A percentile compares a stretch with the other conserved stretches of the same genome.
Evolutionary conservation across 176 grass and related monocot species (phyloP).

Genomic region (Cymbopogon citratus): DNA sequence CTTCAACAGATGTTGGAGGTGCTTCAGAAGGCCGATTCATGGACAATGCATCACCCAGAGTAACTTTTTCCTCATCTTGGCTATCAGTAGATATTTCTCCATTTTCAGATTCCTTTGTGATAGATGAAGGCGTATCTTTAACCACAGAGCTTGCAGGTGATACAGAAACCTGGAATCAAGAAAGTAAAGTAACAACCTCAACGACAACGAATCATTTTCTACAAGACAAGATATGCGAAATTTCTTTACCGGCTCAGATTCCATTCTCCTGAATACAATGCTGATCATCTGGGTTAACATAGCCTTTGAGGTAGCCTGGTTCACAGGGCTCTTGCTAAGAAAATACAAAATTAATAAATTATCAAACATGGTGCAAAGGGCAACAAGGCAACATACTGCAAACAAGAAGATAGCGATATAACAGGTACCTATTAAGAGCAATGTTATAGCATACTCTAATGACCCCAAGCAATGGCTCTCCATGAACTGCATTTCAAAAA

Average conservation of each 20-base stretch:
- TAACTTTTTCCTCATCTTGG: slow-evolving; percentile 58
- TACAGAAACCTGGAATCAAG: slow-evolving; percentile 50
- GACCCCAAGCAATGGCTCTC: slow-evolving; percentile 93
- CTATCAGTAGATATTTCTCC: slow-evolving; percentile 69
- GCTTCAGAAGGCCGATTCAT: slow-evolving; percentile 47
- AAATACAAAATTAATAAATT: slow-evolving; percentile 27
- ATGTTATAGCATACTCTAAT: slow-evolving; percentile 99
- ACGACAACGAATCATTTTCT: slow-evolving; percentile 10
- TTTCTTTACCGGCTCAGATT: slow-evolving; percentile 62
- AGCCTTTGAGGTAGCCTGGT: slow-evolving; percentile 98
- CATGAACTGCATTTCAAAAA: slow-evolving; percentile 75
- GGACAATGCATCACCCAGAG: slow-evolving; percentile 79
- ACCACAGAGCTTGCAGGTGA: slow-evolving; percentile 38
- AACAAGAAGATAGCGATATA: slow-evolving; percentile 16
- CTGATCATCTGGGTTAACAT: slow-evolving; percentile 99
- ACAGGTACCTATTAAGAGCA: slow-evolving; percentile 90
- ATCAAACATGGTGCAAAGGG: slow-evolving; percentile 22
- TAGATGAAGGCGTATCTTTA: slow-evolving; percentile 50
- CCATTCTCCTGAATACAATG: slow-evolving; percentile 97
- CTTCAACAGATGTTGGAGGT: slow-evolving; percentile 80
- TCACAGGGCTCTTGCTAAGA: slow-evolving; percentile 91
- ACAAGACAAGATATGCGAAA: slow-evolving; percentile 13
- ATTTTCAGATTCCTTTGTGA: slow-evolving; percentile 52
- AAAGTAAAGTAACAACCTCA: slow-evolving; percentile 20
- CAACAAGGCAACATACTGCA: slow-evolving; percentile 24